Conservation (phyloP, 2,329 filamentous ascomycete species). For the Penicillium sp. region DNA sequence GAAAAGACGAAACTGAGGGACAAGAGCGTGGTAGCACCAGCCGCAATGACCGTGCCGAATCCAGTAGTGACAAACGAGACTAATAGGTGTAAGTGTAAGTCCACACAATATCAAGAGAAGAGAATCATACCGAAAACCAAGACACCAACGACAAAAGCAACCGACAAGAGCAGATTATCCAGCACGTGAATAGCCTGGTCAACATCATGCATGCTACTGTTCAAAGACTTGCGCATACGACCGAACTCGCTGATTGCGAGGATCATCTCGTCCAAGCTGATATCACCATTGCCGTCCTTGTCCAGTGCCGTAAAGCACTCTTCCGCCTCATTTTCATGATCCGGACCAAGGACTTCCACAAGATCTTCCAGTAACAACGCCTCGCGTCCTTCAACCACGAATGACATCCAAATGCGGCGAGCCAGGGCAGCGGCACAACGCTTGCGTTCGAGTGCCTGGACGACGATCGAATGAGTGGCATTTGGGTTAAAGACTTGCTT, state of each 20-base stretch:
- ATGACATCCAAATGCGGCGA: conserved; percentile 96
- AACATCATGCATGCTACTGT: conserved; percentile 93
- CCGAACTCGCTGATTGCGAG: conserved; percentile 78
- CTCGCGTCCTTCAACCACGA: conserved; percentile 84
- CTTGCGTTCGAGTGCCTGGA: conserved; percentile 80
- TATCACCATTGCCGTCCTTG: conserved; percentile 83
- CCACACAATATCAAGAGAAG: too few species aligned
- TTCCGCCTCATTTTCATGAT: conserved; percentile 69
- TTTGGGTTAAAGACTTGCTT: conserved; percentile 93
- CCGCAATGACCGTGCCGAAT: conserved; percentile 78
- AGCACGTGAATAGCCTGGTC: conserved; percentile 88
- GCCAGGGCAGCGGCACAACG: conserved; percentile 83
- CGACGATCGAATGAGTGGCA: conserved; percentile 80
- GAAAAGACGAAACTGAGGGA: conserved; percentile 97
- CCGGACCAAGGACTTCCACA: conserved; percentile 73
- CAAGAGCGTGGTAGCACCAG: conserved; percentile 83
- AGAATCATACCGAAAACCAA: conserved; percentile 62
- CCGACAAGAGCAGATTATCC: conserved; percentile 74
- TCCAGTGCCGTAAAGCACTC: conserved; percentile 79
- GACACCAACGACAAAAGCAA: conserved; percentile 73
- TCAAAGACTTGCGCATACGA: conserved; percentile 79
- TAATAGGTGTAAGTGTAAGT: too few species aligned
- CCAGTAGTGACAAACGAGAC: conserved; percentile 83
- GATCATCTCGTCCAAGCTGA: conserved; percentile 92
- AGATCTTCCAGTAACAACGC: conserved; percentile 75